Evolutionary conservation across 768 basidiomycete genomes (phyloP).

Genomic region (Serendipita sp.): DNA sequence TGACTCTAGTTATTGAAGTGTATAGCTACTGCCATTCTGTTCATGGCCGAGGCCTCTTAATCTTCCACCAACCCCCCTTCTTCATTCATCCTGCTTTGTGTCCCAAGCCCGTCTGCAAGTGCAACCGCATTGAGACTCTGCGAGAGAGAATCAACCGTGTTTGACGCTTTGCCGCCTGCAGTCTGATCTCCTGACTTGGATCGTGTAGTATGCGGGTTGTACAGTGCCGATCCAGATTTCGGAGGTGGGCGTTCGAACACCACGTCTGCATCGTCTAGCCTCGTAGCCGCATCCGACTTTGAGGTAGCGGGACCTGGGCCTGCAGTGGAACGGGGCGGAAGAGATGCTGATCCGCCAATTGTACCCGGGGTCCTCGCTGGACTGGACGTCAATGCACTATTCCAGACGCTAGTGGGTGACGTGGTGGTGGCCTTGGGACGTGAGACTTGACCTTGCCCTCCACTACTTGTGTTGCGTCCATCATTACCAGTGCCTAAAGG

Average conservation of each 20-base stretch:
- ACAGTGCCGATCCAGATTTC: slow-evolving; percentile 27
- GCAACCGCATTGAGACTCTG: too few species aligned
- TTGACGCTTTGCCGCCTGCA: too few species aligned
- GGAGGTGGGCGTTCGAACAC: slow-evolving; percentile 32
- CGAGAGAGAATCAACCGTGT: too few species aligned
- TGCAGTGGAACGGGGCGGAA: not conserved
- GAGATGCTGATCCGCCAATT: not conserved
- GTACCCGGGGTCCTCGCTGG: not conserved
- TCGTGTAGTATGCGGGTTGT: slow-evolving; percentile 16
- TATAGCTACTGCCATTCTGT: too few species aligned
- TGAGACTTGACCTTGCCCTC: not conserved
- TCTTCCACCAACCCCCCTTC: too few species aligned
- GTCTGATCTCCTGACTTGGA: not conserved
- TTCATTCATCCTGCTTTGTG: too few species aligned
- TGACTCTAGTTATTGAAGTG: too few species aligned
- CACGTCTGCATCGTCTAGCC: slow-evolving; percentile 31
- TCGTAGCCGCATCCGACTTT: slow-evolving; percentile 10
- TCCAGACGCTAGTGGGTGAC: not conserved
- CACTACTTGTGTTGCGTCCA: not conserved
- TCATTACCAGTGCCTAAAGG: not conserved
- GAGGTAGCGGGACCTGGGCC: not conserved
- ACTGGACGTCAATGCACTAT: not conserved
- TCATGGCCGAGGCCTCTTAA: too few species aligned
- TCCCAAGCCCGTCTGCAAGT: too few species aligned
- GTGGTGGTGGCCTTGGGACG: not conserved